phyloP scores from a whole-genome alignment of 345 rosid species.

The Durio zibethinus region DNA sequence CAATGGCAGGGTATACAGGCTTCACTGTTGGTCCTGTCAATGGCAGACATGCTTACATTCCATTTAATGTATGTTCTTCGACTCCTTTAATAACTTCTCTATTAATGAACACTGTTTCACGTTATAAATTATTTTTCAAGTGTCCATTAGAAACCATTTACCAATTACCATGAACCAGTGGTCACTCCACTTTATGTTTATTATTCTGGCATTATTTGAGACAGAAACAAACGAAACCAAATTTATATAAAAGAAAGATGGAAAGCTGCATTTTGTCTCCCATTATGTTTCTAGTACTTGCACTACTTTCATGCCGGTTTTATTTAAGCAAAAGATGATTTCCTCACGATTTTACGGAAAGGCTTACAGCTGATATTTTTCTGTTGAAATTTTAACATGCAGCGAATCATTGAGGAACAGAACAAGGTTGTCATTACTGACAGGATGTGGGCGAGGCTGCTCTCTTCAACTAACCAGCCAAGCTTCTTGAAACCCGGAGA shows the following conservation, averaged over 20 bases:
- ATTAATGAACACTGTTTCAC: neutral
- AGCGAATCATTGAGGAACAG: slow-evolving; percentile 61
- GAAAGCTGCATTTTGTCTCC: neutral
- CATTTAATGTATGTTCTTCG: slow-evolving; percentile 49
- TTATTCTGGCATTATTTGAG: neutral
- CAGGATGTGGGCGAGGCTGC: slow-evolving; percentile 85
- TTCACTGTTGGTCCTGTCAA: slow-evolving; percentile 76
- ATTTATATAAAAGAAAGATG: neutral
- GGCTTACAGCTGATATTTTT: neutral
- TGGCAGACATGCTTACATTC: slow-evolving; percentile 79
- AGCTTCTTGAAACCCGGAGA: slow-evolving; percentile 48
- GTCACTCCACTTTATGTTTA: neutral
- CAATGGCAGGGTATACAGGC: slow-evolving; percentile 91
- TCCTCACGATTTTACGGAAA: neutral
- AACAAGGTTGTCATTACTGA: slow-evolving; percentile 77
- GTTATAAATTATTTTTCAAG: neutral
- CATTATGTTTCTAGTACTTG: neutral
- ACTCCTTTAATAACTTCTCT: slow-evolving; percentile 8
- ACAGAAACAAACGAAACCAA: neutral
- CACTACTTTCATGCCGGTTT: neutral
- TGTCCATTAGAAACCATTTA: neutral
- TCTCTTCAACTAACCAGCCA: slow-evolving; percentile 77
- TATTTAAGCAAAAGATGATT: neutral
- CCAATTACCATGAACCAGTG: neutral
- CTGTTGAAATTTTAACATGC: slow-evolving; percentile 18